Conservation (phyloP, 768 basidiomycete genomes). For the Calvatia gigantea region DNA sequence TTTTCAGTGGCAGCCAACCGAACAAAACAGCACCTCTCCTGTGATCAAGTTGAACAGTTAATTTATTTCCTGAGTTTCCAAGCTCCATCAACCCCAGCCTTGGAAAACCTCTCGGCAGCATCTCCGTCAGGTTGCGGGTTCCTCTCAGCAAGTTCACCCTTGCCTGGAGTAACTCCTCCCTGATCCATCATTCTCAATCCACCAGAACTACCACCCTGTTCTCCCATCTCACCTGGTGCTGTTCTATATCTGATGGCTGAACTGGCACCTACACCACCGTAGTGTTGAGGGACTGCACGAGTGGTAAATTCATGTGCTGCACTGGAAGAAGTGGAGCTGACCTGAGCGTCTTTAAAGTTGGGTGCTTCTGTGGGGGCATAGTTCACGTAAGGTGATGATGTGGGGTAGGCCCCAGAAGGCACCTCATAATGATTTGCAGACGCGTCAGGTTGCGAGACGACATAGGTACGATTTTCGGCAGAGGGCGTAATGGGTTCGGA, state of each 20-base stretch:
- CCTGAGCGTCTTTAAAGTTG: conserved; percentile 27
- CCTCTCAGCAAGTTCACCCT: conserved; percentile 36
- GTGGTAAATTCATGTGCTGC: conserved; percentile 42
- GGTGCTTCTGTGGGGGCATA: conserved; percentile 38
- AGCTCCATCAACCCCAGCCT: conserved; percentile 40
- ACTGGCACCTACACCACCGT: conserved; percentile 44
- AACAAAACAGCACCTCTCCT: not conserved
- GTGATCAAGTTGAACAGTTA: not conserved
- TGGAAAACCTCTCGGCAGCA: conserved; percentile 42
- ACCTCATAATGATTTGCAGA: conserved; percentile 60
- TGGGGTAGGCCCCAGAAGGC: conserved; percentile 67
- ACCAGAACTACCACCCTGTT: conserved; percentile 36
- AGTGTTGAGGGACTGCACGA: conserved; percentile 35
- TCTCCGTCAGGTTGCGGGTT: conserved; percentile 45
- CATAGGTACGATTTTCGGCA: conserved; percentile 57
- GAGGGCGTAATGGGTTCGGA: conserved; percentile 43
- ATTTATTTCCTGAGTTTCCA: conserved; percentile 47
- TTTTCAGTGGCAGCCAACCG: not conserved
- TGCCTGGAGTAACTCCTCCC: conserved; percentile 31
- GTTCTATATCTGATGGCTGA: conserved; percentile 38
- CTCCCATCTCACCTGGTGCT: conserved; percentile 45
- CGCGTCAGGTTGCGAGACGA: conserved; percentile 71
- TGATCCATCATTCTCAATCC: conserved; percentile 42
- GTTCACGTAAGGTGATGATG: conserved; percentile 42
- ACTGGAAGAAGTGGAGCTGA: conserved; percentile 41